Conservation (phyloP, 2,329 filamentous ascomycete genomes). For the Dactylonectria macrodidyma region DNA sequence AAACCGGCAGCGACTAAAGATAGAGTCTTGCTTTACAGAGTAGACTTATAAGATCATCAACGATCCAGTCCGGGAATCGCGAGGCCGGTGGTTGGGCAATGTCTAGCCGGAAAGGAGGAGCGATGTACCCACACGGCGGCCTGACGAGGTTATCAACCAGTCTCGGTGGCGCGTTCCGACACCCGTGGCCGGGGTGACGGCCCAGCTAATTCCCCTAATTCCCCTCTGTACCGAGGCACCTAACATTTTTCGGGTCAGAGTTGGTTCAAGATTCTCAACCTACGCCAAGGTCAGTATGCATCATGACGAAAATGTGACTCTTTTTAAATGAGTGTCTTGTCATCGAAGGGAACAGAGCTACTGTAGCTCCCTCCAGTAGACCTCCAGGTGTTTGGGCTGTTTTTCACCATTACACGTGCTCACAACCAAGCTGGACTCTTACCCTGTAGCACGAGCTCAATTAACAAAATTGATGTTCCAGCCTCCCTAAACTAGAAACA, state of each 20-base stretch:
- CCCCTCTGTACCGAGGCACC: slow-evolving; percentile 25
- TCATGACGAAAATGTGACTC: not conserved
- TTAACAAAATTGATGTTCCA: not conserved
- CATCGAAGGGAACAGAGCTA: not conserved
- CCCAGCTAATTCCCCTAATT: not conserved
- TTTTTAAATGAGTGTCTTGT: not conserved
- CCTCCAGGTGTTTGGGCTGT: no score
- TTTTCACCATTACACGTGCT: no score
- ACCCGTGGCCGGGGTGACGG: not conserved
- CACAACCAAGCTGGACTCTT: no score
- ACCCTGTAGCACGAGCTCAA: no score
- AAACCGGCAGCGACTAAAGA: not conserved
- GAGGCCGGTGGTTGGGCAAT: not conserved
- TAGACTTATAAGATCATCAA: no score
- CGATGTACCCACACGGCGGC: not conserved
- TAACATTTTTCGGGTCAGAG: slow-evolving; percentile 10
- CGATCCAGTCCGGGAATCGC: not conserved
- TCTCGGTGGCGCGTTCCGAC: not conserved
- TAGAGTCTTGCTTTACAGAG: not conserved
- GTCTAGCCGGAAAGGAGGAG: not conserved
- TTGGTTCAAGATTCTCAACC: not conserved
- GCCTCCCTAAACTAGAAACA: no score
- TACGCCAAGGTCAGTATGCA: not conserved
- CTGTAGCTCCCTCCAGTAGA: not conserved
- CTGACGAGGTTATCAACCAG: not conserved